phyloP scores from a whole-genome alignment of 169 alveolate genomes.

The Cytauxzoon felis region DNA sequence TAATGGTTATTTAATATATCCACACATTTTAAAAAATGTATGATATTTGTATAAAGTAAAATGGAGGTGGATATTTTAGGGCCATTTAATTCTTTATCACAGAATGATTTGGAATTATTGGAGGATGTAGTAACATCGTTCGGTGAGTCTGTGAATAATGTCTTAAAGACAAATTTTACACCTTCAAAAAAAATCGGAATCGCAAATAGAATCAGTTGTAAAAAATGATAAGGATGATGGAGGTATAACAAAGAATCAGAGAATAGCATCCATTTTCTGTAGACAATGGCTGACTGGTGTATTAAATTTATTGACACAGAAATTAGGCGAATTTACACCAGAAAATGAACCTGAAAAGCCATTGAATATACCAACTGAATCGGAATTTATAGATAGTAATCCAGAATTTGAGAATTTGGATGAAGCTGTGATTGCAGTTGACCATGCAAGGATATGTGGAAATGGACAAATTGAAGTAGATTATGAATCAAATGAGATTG shows the following conservation, averaged over 20 bases:
- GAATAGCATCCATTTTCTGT: constrained; percentile 56
- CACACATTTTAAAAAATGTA: too few relatives aligned
- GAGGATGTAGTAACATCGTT: constrained; percentile 57
- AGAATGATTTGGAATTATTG: constrained; percentile 37
- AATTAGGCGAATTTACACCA: constrained; percentile 24
- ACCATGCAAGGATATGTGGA: constrained; percentile 54
- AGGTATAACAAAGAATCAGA: constrained; percentile 46
- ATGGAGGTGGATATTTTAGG: constrained; percentile 45
- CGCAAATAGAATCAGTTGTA: background rate
- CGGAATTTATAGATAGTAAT: constrained; percentile 34
- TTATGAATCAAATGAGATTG: constrained; percentile 27
- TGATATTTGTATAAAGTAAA: background rate
- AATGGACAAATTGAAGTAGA: constrained; percentile 57
- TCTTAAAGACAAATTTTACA: constrained; percentile 46
- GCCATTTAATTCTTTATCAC: constrained; percentile 30
- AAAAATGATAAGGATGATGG: background rate
- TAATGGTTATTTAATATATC: too few relatives aligned
- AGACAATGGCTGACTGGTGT: constrained; percentile 63
- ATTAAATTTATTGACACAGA: constrained; percentile 28
- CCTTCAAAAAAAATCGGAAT: constrained; percentile 20
- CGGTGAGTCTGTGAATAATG: constrained; percentile 51
- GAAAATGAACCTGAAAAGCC: constrained; percentile 2
- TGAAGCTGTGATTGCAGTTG: constrained; percentile 55
- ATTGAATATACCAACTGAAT: constrained; percentile 18
- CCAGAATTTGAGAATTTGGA: constrained; percentile 21